Evolutionary conservation across 257 asterid genomes (phyloP), one percentile per base, ranked within the genome.

Genomic region (Plantago major): DNA sequence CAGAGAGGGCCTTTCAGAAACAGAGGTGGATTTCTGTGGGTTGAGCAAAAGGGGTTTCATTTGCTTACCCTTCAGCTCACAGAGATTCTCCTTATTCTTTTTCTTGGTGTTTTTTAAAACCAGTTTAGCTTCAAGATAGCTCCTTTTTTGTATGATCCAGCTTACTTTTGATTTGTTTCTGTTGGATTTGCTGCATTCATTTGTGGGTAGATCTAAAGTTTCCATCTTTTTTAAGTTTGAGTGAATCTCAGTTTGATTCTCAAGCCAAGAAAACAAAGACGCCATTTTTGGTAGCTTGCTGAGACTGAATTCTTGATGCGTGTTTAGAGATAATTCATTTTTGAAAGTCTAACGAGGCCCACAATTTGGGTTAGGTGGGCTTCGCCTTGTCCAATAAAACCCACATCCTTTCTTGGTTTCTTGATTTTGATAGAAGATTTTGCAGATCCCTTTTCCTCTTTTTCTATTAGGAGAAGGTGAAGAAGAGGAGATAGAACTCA

Each of bases 281-380:
- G 26, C 26, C 26, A 22, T 22, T 22, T 22, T 22, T 22, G 26
- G 26, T 22, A 22, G 26, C 26, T 22, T 22, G 26, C 26, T 22
- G 26, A 22, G 40, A 60, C 33, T 42, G 70, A 58, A 19, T 45
- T 67, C 64, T 66, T 63, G 55, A 58, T 55, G 58, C 71, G 72
- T 64, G 72, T 68, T 66, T 53, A 17, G 50, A 37, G 69, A 67
- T 62, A 47, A 73, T 63, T 67, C 50, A 68, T 14, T 46, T 59
- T 51, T 64, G 45, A 46, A 62, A 61, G 0, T 33, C 51, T 19
- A 69, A 63, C 72, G 76, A 68, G 72, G 79, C 76, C 90, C 86
- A 78, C 82, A 66, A 19, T 64, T 73, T 55, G 56, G 63, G 64
- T 64, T 78, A 26, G 80, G 84, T 83, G 84, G 86, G 81, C 79